Conservation (phyloP, 495 filamentous ascomycete genomes). For the Neurospora tetrasperma region DNA sequence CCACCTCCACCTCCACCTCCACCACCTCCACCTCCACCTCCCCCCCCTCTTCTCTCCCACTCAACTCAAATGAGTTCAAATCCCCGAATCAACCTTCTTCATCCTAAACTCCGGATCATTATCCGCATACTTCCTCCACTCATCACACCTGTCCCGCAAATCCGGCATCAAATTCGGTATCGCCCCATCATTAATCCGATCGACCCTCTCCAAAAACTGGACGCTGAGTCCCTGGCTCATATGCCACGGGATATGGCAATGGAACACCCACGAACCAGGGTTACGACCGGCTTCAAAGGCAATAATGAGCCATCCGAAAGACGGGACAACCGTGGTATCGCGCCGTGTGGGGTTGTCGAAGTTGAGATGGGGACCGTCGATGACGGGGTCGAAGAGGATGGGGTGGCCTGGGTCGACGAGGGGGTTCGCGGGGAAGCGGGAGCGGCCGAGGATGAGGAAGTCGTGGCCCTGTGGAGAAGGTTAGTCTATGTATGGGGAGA, state of each 20-base stretch:
- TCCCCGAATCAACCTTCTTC: background rate
- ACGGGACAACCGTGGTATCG: constrained; percentile 30
- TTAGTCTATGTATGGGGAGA: background rate
- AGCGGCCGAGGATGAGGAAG: constrained; percentile 44
- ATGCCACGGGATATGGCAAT: constrained; percentile 42
- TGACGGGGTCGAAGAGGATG: constrained; percentile 1
- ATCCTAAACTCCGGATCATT: background rate
- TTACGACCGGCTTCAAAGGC: constrained; percentile 30
- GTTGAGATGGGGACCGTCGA: constrained; percentile 15
- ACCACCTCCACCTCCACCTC: no score
- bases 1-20: no score
- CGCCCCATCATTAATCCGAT: background rate
- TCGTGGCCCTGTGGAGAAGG: constrained; percentile 32
- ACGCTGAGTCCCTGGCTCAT: constrained; percentile 34
- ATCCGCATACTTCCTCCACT: background rate
- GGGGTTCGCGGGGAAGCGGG: background rate
- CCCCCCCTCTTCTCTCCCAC: background rate
- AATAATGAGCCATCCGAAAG: constrained; percentile 21
- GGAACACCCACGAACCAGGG: constrained; percentile 32
- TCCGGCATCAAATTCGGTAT: background rate
- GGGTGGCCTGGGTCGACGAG: background rate
- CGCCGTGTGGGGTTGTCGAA: constrained; percentile 28
- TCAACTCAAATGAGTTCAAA: background rate
- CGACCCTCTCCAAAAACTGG: constrained; percentile 28
- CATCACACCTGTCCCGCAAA: background rate